Evolutionary conservation across 495 filamentous ascomycete genomes (phyloP).

Genomic region (Polyplosphaeria fusca): DNA sequence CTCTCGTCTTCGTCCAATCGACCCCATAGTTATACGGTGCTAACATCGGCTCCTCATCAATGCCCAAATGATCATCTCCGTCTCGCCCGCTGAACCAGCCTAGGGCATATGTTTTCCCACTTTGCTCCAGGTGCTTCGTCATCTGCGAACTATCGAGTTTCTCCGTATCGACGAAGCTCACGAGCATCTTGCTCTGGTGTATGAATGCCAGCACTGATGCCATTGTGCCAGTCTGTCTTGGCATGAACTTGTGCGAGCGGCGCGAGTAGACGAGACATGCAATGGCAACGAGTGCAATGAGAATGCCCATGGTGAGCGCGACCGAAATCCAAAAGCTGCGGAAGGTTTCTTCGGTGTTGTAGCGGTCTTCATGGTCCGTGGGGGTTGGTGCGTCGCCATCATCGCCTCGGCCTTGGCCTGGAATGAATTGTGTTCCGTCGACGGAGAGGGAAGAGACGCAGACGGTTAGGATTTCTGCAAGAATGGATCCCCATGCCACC

Average conservation of each 20-base stretch:
- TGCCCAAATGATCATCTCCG: conserved; percentile 61
- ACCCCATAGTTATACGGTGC: conserved; percentile 59
- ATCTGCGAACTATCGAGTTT: conserved; percentile 57
- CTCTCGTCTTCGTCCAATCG: conserved; percentile 32
- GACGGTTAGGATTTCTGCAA: conserved; percentile 67
- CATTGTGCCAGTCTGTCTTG: conserved; percentile 70
- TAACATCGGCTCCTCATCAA: conserved; percentile 67
- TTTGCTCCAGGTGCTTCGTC: conserved; percentile 49
- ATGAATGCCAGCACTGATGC: conserved; percentile 69
- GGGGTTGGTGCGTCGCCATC: conserved; percentile 9
- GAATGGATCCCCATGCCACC: conserved; percentile 59
- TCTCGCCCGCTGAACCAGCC: conserved; percentile 71
- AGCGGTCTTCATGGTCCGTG: conserved; percentile 42
- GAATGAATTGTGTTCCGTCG: conserved; percentile 54
- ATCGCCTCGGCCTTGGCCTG: conserved; percentile 14
- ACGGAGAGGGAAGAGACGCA: conserved; percentile 61
- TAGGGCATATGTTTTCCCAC: conserved; percentile 64
- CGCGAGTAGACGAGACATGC: conserved; percentile 52
- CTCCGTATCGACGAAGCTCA: conserved; percentile 64
- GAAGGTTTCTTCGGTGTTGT: conserved; percentile 56
- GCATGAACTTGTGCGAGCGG: conserved; percentile 62
- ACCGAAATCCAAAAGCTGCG: conserved; percentile 59
- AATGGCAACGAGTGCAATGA: conserved; percentile 55
- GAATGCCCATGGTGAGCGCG: conserved; percentile 53
- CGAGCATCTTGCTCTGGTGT: conserved; percentile 70